Evolutionary conservation across 192 early-diverging fungal species (phyloP).

Genomic region (Coemansia sp.): DNA sequence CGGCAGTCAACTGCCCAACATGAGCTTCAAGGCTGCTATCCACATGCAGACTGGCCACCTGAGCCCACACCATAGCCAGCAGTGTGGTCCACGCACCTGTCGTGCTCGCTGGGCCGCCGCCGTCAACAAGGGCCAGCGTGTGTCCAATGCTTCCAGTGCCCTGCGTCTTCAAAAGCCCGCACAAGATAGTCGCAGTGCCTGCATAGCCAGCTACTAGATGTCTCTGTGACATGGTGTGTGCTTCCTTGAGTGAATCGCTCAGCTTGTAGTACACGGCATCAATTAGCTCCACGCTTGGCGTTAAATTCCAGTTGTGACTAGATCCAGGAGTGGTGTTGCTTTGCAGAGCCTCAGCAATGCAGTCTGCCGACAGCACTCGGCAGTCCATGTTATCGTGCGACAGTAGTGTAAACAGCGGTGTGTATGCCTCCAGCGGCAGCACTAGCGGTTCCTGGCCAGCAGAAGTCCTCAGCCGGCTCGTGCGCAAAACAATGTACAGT

Average conservation of each 20-base stretch:
- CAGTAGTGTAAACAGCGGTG: conserved; percentile 46
- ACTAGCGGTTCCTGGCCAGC: background rate
- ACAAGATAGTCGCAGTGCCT: conserved; percentile 16
- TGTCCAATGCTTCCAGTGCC: conserved; percentile 1
- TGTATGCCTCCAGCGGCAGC: conserved; percentile 22
- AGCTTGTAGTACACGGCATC: conserved; percentile 32
- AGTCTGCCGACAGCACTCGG: conserved; percentile 37
- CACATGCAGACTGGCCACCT: conserved; percentile 2
- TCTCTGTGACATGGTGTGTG: conserved; percentile 1
- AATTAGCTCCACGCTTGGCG: conserved; percentile 6
- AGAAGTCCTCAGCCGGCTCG: conserved; percentile 3
- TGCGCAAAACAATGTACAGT: conserved; percentile 21
- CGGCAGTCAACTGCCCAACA: background rate
- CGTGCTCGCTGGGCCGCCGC: conserved; percentile 7
- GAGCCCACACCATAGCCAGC: conserved; percentile 28
- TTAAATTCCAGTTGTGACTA: background rate
- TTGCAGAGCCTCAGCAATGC: conserved; percentile 35
- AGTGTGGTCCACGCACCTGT: conserved; percentile 28
- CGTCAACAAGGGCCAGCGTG: conserved; percentile 18
- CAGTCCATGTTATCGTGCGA: conserved; percentile 14
- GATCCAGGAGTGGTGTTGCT: conserved; percentile 2
- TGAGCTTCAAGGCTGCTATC: conserved; percentile 14
- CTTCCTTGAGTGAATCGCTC: conserved; percentile 6
- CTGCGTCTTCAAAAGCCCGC: conserved; percentile 20
- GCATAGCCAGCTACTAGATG: conserved; percentile 16